phyloP scores from a whole-genome alignment of 176 grass and related monocot species.

The barley (Hordeum vulgare) region DNA sequence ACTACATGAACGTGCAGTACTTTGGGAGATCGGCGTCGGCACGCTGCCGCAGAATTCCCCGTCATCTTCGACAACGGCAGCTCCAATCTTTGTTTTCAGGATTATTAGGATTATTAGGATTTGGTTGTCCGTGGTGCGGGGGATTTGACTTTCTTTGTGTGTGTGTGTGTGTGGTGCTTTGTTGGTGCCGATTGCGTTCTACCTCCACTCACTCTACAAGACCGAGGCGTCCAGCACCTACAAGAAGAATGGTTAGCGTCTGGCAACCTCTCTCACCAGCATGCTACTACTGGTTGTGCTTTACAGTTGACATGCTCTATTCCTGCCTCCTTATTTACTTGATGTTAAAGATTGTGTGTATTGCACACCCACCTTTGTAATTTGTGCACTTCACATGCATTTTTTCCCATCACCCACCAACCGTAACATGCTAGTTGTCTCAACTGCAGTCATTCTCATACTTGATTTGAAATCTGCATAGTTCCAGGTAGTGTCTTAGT shows the following conservation, averaged over 20 bases:
- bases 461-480: background rate
- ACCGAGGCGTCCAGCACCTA: too few relatives aligned
- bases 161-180: too few relatives aligned
- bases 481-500: background rate
- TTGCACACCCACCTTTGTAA: background rate
- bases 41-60: slow-evolving; percentile 84
- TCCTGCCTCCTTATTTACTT: background rate
- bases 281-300: background rate
- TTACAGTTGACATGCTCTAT: background rate
- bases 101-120: background rate
- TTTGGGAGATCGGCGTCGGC: slow-evolving; percentile 87
- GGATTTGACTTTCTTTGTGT: background rate
- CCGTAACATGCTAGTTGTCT: background rate
- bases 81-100: slow-evolving; percentile 65
- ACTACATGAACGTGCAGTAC: slow-evolving; percentile 99
- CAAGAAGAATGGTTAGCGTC: slow-evolving; percentile 68
- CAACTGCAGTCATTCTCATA: background rate
- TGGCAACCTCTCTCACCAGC: background rate
- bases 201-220: too few relatives aligned
- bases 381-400: background rate
- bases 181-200: too few relatives aligned
- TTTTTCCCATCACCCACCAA: background rate
- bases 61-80: slow-evolving; percentile 97
- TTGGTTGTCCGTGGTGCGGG: background rate
- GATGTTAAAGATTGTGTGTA: background rate